Conservation (phyloP, 306 rosid genomes). For the Malus sieversii region DNA sequence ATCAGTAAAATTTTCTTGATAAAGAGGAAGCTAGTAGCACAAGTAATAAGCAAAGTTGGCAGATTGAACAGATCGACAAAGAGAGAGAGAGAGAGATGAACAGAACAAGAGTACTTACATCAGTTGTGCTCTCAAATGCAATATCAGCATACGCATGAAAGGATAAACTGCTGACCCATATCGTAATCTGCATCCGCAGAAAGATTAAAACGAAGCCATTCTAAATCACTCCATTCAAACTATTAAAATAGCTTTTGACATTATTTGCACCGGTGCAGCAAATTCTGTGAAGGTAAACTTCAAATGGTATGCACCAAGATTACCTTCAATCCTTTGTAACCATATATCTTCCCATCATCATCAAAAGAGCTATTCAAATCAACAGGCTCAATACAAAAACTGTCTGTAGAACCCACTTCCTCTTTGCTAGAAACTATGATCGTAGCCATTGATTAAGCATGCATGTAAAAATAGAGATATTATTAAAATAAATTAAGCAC, state of each 20-base stretch:
- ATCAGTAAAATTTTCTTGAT: slow-evolving; percentile 1
- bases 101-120: slow-evolving; percentile 51
- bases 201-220: background rate
- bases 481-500: background rate
- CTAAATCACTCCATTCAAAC: background rate
- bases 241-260: background rate
- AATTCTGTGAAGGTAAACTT: background rate
- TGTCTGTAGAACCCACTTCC: slow-evolving; percentile 45
- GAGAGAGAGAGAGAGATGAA: background rate
- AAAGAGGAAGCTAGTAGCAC: background rate
- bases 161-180: slow-evolving; percentile 78
- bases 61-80: background rate
- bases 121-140: slow-evolving; percentile 49
- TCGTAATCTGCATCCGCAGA: slow-evolving; percentile 48
- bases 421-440: slow-evolving; percentile 63
- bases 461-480: background rate
- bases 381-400: slow-evolving; percentile 45
- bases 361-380: slow-evolving; percentile 66
- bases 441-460: slow-evolving; percentile 1
- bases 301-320: background rate
- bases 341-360: slow-evolving; percentile 77
- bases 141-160: slow-evolving; percentile 74
- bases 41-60: background rate
- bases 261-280: background rate
- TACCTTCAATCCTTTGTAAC: slow-evolving; percentile 86